These are phyloP conservation scores for Sporothrix mexicana DNA, from an alignment of 2,329 filamentous ascomycete genomes.

Conservation along the genomic window DNA sequence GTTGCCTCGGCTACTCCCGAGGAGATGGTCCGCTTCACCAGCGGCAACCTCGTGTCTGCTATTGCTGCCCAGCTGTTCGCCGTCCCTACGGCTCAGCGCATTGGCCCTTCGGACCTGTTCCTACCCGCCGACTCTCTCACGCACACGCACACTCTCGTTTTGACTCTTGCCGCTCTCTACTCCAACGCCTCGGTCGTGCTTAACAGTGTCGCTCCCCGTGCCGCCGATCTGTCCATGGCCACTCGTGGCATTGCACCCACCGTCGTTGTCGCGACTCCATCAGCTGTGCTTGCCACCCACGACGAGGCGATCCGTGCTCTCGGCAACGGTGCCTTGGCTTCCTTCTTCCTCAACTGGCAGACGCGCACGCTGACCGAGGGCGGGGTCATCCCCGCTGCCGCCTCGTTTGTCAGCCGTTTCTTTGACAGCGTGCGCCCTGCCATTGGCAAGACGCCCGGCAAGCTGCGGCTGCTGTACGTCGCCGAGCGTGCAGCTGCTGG, in stretches of 20 bases:
- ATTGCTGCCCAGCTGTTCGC: conserved; percentile 78
- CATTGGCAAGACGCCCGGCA: conserved; percentile 68
- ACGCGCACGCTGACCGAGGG: conserved; percentile 69
- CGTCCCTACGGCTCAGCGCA: conserved; percentile 74
- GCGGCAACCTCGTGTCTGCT: conserved; percentile 84
- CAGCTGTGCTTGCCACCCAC: conserved; percentile 73
- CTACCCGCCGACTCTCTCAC: conserved; percentile 83
- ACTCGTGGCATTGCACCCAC: conserved; percentile 79
- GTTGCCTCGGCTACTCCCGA: conserved; percentile 51
- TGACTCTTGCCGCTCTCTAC: conserved; percentile 83
- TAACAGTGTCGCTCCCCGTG: conserved; percentile 81
- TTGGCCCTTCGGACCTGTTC: conserved; percentile 78
- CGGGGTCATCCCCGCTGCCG: conserved; percentile 73
- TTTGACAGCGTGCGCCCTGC: conserved; percentile 64
- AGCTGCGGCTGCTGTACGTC: conserved; percentile 80
- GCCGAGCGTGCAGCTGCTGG: conserved; percentile 72
- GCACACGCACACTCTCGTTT: conserved; percentile 76
- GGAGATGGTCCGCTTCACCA: conserved; percentile 81
- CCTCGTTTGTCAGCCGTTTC: conserved; percentile 66
- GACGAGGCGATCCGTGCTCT: conserved; percentile 64
- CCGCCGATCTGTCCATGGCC: conserved; percentile 73
- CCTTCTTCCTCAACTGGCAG: conserved; percentile 73
- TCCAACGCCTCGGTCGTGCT: conserved; percentile 84
- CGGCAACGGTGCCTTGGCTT: conserved; percentile 57
- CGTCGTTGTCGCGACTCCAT: conserved; percentile 77